Conservation (phyloP, 164 flowering plant genomes). For the Nelumbo lutea region DNA sequence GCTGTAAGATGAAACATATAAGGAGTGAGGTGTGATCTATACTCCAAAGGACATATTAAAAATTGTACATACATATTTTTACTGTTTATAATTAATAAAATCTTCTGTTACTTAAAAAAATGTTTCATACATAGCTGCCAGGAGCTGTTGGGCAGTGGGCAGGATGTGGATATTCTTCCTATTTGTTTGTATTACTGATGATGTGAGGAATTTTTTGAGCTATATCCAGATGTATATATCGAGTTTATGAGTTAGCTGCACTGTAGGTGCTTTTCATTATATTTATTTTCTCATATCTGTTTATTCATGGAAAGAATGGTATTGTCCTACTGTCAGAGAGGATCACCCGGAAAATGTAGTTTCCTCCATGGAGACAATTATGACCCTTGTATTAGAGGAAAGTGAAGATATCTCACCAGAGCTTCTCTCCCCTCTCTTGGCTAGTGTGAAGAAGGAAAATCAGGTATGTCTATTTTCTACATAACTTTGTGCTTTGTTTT, state of each 20-base stretch:
- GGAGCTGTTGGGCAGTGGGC: too few relatives aligned
- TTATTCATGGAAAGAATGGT: neutral
- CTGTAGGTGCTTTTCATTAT: neutral
- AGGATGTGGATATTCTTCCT: too few relatives aligned
- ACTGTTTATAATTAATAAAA: too few relatives aligned
- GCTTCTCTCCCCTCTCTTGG: conserved; percentile 45
- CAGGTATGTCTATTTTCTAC: conserved; percentile 35
- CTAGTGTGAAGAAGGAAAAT: conserved; percentile 49
- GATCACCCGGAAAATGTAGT: conserved; percentile 46
- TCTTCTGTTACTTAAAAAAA: too few relatives aligned
- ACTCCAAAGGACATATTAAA: too few relatives aligned
- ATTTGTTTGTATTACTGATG: too few relatives aligned
- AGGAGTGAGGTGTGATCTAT: too few relatives aligned
- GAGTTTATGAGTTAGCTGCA: neutral
- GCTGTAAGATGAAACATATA: too few relatives aligned
- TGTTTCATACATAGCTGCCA: too few relatives aligned
- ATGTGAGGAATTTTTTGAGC: too few relatives aligned
- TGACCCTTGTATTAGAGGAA: conserved; percentile 73
- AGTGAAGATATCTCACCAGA: conserved; percentile 64
- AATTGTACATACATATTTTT: too few relatives aligned
- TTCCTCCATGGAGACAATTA: conserved; percentile 65
- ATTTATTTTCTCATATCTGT: neutral
- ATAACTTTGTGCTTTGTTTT: neutral
- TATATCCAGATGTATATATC: too few relatives aligned
- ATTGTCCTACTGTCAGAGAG: conserved; percentile 33